phyloP scores from a whole-genome alignment of 805 yeast species.

The Lachancea mirantina region DNA sequence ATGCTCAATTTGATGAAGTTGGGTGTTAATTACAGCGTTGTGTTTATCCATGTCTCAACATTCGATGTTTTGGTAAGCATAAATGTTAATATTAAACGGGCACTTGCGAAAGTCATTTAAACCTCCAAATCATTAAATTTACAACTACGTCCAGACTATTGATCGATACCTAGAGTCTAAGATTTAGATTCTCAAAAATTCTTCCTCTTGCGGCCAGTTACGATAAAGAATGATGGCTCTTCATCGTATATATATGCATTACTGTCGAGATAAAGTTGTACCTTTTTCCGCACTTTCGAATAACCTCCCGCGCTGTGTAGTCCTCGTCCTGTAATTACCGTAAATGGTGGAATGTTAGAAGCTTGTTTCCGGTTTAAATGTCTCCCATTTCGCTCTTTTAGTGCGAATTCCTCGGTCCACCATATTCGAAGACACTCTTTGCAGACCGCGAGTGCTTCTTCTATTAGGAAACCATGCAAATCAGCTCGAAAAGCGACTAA shows the following conservation, averaged over 20 bases:
- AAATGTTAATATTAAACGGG: too few relatives aligned
- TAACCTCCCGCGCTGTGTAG: constrained; percentile 55
- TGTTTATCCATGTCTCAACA: too few relatives aligned
- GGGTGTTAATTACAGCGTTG: too few relatives aligned
- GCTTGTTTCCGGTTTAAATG: constrained; percentile 33
- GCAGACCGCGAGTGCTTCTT: constrained; percentile 39
- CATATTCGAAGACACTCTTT: constrained; percentile 38
- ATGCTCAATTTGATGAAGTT: too few relatives aligned
- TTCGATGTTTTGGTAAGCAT: too few relatives aligned
- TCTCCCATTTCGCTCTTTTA: constrained; percentile 38
- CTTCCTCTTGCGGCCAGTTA: constrained; percentile 41
- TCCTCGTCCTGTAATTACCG: constrained; percentile 63
- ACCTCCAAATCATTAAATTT: too few relatives aligned
- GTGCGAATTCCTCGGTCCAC: constrained; percentile 54
- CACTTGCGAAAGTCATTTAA: too few relatives aligned
- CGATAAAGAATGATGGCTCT: constrained; percentile 35
- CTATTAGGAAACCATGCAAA: constrained; percentile 47
- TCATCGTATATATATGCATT: constrained; percentile 42
- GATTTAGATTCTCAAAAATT: too few relatives aligned
- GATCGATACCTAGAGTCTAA: too few relatives aligned
- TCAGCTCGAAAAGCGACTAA: constrained; percentile 35
- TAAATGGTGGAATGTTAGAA: constrained; percentile 36
- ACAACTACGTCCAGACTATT: too few relatives aligned
- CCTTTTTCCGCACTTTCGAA: constrained; percentile 40
- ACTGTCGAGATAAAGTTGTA: constrained; percentile 34